Base-by-base conservation (phyloP, 1,284 basidiomycete species). In the Xerocomus nothofagi region DNA sequence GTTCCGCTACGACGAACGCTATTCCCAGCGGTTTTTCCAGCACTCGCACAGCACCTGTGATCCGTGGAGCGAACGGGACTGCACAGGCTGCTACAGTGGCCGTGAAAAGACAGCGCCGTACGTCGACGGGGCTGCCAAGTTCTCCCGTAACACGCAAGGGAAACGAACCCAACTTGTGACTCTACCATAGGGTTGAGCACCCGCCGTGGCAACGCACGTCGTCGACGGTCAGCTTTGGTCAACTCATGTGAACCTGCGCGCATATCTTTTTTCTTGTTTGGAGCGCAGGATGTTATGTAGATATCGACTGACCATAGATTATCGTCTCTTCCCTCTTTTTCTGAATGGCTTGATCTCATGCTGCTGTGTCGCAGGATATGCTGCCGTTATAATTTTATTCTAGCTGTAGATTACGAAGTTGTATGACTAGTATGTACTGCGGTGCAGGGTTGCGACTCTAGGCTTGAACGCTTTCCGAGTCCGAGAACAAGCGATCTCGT, bases 51-150 rank as follows among this genome's bases (percentile, higher is more conserved):
- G 65, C 71, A 34, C 71, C 74, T 21, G 66, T 60, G 39, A 56
- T 49, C 50, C 67, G 72, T 44, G 59, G 60, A 20, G 58, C 61
- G 12, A 51, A 58, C 38, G 69, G 66, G 39, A 57, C 26, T 6
- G 47, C 52, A 11, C 62, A 46, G 14, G 26, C 53, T 47, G 61
- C 65, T 47, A 65, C 75, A 36, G 60, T 77, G 39, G 78, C 84
- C 33, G 78, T 91, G 79, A 91, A 91, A 71, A 76, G 88, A 55
- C 88, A 90, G 64, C 76, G 88, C 73, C 81, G 88, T 75, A 84
- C 83, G 58, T 88, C 86, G 49, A 76, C 77, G 10, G 73, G 77
- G 50, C 54, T 73, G 57, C 76, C 68, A 59, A 65, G 44, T 51
- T 70, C 65, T 37, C 65, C 70, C 30, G 55, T 71, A 8, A 61